Percentiles rank a stretch among this genome's conserved stretches.
These are phyloP conservation scores for Purshia tridentata DNA, from an alignment of 306 rosid species.

Conservation along the genomic window DNA sequence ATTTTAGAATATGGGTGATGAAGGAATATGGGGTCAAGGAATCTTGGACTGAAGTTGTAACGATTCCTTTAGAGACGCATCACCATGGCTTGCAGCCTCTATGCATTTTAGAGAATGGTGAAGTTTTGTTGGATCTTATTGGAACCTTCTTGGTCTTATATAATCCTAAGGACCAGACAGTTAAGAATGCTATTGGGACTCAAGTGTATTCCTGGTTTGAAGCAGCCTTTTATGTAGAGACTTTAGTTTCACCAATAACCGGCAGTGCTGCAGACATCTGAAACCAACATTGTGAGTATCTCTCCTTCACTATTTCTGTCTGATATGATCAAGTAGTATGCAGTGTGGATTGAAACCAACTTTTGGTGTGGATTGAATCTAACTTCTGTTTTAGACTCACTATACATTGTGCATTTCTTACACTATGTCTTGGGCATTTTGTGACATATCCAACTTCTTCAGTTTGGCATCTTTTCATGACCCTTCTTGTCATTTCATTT, in stretches of 20 bases:
- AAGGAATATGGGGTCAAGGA: constrained; percentile 7
- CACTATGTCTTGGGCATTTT: too few relatives aligned
- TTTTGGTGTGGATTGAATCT: too few relatives aligned
- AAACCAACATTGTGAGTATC: neutral
- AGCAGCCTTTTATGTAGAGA: neutral
- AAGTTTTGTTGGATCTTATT: neutral
- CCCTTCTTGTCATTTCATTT: too few relatives aligned
- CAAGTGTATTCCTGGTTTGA: neutral
- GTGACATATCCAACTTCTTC: too few relatives aligned
- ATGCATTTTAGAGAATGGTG: constrained; percentile 2
- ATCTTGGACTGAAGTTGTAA: neutral
- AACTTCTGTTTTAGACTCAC: too few relatives aligned
- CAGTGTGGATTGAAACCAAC: too few relatives aligned
- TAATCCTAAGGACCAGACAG: neutral
- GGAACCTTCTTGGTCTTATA: neutral
- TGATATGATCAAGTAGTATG: too few relatives aligned
- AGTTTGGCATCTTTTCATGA: too few relatives aligned
- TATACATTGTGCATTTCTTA: too few relatives aligned
- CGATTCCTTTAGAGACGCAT: neutral
- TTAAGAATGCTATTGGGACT: neutral
- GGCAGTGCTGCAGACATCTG: neutral
- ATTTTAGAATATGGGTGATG: neutral
- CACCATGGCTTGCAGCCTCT: neutral
- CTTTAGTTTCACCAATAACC: constrained; percentile 1
- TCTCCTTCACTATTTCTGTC: too few relatives aligned